These are phyloP conservation scores for Alternaria novae-zelandiae DNA, from an alignment of 2,329 filamentous ascomycete genomes.

Conservation along the genomic window DNA sequence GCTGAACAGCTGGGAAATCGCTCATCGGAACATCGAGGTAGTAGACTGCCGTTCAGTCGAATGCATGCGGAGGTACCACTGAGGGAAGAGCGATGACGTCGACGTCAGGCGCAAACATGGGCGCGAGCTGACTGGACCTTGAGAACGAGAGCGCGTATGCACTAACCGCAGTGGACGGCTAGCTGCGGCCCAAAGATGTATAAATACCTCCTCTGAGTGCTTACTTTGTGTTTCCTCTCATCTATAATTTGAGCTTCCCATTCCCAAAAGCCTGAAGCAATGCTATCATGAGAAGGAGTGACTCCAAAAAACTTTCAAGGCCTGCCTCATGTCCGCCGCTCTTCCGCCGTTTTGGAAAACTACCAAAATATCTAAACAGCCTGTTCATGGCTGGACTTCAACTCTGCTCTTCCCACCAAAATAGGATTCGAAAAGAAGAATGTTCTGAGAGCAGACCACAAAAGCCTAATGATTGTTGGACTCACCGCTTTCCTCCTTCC, in stretches of 20 bases:
- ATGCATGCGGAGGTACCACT: too few relatives aligned
- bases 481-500: not conserved
- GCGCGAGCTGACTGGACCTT: too few relatives aligned
- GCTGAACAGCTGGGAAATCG: not conserved
- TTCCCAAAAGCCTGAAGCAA: too few relatives aligned
- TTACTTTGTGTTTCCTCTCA: not conserved
- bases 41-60: fast-evolving
- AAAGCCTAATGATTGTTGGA: not conserved
- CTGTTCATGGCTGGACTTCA: not conserved
- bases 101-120: too few relatives aligned
- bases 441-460: not conserved
- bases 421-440: too few relatives aligned
- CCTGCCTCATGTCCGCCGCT: not conserved
- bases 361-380: not conserved
- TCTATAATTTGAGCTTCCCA: too few relatives aligned
- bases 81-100: not conserved
- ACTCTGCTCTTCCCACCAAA: not conserved
- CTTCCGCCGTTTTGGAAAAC: not conserved
- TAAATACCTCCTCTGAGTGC: not conserved
- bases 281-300: too few relatives aligned
- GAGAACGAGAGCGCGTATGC: fast-evolving
- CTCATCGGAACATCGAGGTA: not conserved
- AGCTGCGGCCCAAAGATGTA: not conserved
- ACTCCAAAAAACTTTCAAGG: too few relatives aligned
- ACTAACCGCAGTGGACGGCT: not conserved